A percentile compares a stretch with the other conserved stretches of the same genome.
phyloP scores from a whole-genome alignment of 371 early-diverging fungal genomes.

The Mucor lusitanicus region DNA sequence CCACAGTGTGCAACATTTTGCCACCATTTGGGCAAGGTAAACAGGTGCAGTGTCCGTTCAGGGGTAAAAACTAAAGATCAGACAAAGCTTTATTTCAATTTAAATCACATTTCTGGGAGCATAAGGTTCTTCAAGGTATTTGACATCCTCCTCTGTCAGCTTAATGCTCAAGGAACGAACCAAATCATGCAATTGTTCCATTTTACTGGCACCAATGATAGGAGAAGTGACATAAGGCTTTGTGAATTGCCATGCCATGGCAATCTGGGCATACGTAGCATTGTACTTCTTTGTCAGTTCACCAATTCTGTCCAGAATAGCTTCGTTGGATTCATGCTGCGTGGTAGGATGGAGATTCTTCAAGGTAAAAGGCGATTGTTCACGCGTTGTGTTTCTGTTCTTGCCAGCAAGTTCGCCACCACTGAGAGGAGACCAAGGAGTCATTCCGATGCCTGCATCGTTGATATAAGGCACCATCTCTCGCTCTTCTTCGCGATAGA shows the following conservation, averaged over 20 bases:
- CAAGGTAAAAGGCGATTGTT: background rate
- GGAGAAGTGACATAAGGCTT: conserved; percentile 42
- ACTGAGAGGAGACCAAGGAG: conserved; percentile 60
- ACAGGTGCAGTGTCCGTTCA: too few species aligned
- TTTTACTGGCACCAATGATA: conserved; percentile 45
- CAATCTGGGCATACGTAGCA: conserved; percentile 26
- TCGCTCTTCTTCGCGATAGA: conserved; percentile 67
- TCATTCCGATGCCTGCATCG: conserved; percentile 45
- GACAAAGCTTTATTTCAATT: too few species aligned
- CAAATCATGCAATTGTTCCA: conserved; percentile 37
- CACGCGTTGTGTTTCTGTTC: conserved; percentile 20
- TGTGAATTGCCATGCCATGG: conserved; percentile 50
- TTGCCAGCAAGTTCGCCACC: conserved; percentile 39
- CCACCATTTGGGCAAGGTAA: too few species aligned
- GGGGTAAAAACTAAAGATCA: too few species aligned
- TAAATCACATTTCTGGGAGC: background rate
- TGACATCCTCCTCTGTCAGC: conserved; percentile 41
- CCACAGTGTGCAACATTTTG: background rate
- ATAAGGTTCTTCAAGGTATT: conserved; percentile 35
- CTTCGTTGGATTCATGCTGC: conserved; percentile 6
- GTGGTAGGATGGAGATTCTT: background rate
- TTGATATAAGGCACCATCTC: conserved; percentile 59
- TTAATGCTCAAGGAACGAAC: conserved; percentile 33
- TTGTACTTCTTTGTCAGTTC: conserved; percentile 48
- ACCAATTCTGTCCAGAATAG: conserved; percentile 36